Evolutionary conservation across 495 filamentous ascomycete genomes (phyloP).

Genomic region (Tuber borchii): DNA sequence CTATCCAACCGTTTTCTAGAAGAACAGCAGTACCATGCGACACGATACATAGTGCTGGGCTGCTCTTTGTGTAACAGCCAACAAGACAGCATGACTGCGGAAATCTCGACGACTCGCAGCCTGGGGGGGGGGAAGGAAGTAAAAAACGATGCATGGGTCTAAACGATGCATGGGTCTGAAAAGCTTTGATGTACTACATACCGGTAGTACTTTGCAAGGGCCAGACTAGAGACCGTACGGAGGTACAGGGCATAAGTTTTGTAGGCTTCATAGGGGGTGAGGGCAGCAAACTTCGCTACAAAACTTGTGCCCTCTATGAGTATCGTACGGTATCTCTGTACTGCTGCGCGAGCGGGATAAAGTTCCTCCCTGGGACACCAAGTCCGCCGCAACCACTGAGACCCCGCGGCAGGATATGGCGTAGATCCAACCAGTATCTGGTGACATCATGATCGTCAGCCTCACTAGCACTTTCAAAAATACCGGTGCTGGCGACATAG

Average conservation of each 20-base stretch:
- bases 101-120: background rate
- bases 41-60: background rate
- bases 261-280: too few relatives aligned
- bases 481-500: background rate
- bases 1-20: background rate
- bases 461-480: background rate
- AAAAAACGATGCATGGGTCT: too few relatives aligned
- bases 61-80: background rate
- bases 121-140: background rate
- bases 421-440: background rate
- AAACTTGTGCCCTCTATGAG: too few relatives aligned
- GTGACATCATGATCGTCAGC: background rate
- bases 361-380: background rate
- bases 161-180: background rate
- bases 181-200: too few relatives aligned
- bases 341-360: background rate
- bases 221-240: background rate
- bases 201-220: too few relatives aligned
- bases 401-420: background rate
- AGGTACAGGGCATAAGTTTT: too few relatives aligned
- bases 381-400: background rate
- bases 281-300: too few relatives aligned
- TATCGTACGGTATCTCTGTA: too few relatives aligned
- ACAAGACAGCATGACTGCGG: background rate
- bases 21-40: background rate